A percentile compares a stretch with the other conserved stretches of the same genome.
Evolutionary conservation across 345 rosid species (phyloP).

Genomic region (Gossypium longicalyx): DNA sequence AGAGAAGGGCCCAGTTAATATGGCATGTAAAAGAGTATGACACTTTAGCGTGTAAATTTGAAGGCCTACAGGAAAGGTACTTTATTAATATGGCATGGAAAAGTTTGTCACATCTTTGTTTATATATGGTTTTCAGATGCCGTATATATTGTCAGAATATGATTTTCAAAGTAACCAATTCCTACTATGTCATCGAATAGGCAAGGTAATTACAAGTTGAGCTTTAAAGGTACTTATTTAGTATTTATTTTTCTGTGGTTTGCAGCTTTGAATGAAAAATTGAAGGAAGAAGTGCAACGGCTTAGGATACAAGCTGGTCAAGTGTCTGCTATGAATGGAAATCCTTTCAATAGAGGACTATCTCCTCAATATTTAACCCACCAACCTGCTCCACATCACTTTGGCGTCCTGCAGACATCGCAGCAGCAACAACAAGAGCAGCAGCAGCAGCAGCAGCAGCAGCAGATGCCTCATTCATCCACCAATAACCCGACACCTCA

Average conservation of each 20-base stretch:
- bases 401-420: conserved; percentile 32
- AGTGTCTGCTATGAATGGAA: conserved; percentile 54
- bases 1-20: background rate
- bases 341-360: conserved; percentile 40
- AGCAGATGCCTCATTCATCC: conserved; percentile 37
- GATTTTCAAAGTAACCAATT: background rate
- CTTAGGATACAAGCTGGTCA: conserved; percentile 78
- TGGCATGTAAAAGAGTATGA: background rate
- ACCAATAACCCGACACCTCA: conserved; percentile 18
- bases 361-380: conserved; percentile 44
- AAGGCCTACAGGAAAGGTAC: background rate
- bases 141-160: background rate
- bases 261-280: conserved; percentile 77
- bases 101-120: background rate
- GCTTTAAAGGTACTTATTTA: background rate
- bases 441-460: conserved; percentile 36
- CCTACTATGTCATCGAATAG: background rate
- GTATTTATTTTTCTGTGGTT: background rate
- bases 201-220: background rate
- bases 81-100: background rate
- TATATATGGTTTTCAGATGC: background rate
- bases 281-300: conserved; percentile 85
- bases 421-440: conserved; percentile 32
- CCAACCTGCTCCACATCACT: conserved; percentile 46
- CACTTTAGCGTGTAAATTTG: background rate